Base-by-base conservation (phyloP, 345 rosid genomes). In the Hypericum perforatum region DNA sequence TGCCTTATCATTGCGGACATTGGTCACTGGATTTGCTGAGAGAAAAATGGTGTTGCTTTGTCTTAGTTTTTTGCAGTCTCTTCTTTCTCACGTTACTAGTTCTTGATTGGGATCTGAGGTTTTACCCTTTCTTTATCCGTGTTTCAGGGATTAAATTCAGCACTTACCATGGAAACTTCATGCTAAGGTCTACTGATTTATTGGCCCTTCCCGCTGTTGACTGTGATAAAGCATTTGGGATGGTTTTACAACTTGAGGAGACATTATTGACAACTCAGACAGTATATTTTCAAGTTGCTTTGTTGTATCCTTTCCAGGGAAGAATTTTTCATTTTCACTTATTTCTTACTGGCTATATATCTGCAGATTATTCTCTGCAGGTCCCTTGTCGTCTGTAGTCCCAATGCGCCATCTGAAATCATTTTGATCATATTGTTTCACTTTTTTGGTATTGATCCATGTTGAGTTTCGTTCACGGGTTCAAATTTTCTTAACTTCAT, bases 201-300 rank as follows among this genome's bases (percentile, higher is more conserved):
- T 53, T 94, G 63, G 97, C 99, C 7, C 97, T 94, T 79, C 97
- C 99, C 15, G 95, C 92, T 43, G 92, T 89, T 51, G 99, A 94
- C 68, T 94, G 99, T 70, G 99, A 94, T 68, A 94, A 94, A 77
- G 99, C 97, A 64, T 94, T 82, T 74, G 99, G 89, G 29, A 81
- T 86, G 95, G 95, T 89, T 73, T 71, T 89, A 49, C 69, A 86
- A 57, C 83, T 89, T 37, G 99, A 94, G 69, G 99, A 94, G 70
- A 78, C 99, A n/a, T 67, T 94, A 63, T 80, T 94, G 61, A 86
- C 89, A 43, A 86, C 76, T 58, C 94, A 69, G 63, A 86, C 85
- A n/a, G 88, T 89, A 47, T 94, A 82, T 71, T 94, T 94, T 72
- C 99, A 94, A 86, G 99, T 89, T 48, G 99, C 95, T 45, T 67